A percentile compares a stretch with the other conserved stretches of the same genome.
phyloP scores from a whole-genome alignment of 495 filamentous ascomycete species.

The Penicillium paxilli region DNA sequence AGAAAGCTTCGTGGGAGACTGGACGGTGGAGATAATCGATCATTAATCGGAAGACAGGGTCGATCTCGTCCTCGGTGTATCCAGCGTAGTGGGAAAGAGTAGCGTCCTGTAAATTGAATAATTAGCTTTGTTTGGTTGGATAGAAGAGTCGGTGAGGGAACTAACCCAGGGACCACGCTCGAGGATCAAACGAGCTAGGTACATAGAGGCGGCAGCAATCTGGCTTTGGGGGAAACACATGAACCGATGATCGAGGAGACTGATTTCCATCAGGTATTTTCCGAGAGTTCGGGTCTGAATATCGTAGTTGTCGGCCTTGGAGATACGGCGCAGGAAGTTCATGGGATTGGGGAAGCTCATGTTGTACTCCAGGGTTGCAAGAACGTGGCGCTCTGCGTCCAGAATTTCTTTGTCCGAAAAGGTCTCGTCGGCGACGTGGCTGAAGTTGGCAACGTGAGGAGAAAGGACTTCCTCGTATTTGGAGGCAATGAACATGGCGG shows the following conservation, averaged over 20 bases:
- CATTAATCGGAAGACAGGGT: conserved; percentile 91
- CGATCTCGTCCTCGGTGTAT: conserved; percentile 87
- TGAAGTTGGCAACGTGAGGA: conserved; percentile 95
- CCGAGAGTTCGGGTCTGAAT: conserved; percentile 94
- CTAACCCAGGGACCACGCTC: conserved; percentile 76
- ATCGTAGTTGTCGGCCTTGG: conserved; percentile 97
- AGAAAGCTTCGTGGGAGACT: conserved; percentile 93
- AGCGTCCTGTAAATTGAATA: conserved; percentile 53
- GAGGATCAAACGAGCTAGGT: conserved; percentile 84
- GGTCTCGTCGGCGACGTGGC: conserved; percentile 93
- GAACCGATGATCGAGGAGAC: conserved; percentile 89
- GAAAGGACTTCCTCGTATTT: conserved; percentile 99
- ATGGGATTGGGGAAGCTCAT: conserved; percentile 98
- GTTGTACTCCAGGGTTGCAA: conserved; percentile 90
- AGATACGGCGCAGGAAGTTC: conserved; percentile 98
- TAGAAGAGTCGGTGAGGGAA: conserved; percentile 35
- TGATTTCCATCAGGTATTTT: conserved; percentile 99
- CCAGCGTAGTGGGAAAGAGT: conserved; percentile 92
- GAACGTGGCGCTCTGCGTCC: conserved; percentile 92
- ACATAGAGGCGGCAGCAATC: conserved; percentile 91
- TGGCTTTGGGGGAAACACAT: conserved; percentile 85
- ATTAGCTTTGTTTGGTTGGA: conserved; percentile 41
- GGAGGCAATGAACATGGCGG: conserved; percentile 97
- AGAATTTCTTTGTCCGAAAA: conserved; percentile 95
- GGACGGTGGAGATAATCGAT: conserved; percentile 89